Conservation (phyloP, 2,329 filamentous ascomycete genomes). For the Thelonectria discophora region DNA sequence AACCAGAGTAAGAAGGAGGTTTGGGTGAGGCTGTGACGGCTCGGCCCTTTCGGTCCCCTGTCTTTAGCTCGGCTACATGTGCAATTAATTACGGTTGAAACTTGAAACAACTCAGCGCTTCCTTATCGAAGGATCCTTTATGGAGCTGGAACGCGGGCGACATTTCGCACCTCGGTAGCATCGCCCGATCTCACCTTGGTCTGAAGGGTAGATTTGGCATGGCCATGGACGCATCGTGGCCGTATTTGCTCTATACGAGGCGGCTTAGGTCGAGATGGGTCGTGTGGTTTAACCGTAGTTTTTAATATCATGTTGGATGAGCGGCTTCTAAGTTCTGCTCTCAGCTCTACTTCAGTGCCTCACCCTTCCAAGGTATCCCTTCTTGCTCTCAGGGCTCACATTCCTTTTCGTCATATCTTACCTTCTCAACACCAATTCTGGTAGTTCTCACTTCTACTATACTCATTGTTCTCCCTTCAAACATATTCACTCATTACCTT, state of each 20-base stretch:
- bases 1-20: not conserved
- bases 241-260: not conserved
- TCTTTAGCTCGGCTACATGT: not conserved
- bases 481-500: no score
- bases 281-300: not conserved
- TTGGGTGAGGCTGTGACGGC: not conserved
- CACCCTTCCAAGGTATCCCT: not conserved
- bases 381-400: no score
- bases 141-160: constrained; percentile 4
- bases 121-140: constrained; percentile 4
- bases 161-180: constrained; percentile 2
- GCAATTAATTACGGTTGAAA: no score
- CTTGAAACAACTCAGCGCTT: not conserved
- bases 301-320: constrained; percentile 6
- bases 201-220: not conserved
- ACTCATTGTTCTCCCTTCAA: no score
- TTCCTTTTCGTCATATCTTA: no score
- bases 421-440: no score
- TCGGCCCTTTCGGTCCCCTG: no score
- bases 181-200: constrained; percentile 2
- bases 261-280: not conserved
- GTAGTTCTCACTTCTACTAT: no score
- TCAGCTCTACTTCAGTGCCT: no score
- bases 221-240: not conserved
- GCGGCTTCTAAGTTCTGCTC: not conserved